A percentile compares a stretch with the other conserved stretches of the same genome.
Conservation (phyloP, 148 eudicot species). For the Camellia japonica region DNA sequence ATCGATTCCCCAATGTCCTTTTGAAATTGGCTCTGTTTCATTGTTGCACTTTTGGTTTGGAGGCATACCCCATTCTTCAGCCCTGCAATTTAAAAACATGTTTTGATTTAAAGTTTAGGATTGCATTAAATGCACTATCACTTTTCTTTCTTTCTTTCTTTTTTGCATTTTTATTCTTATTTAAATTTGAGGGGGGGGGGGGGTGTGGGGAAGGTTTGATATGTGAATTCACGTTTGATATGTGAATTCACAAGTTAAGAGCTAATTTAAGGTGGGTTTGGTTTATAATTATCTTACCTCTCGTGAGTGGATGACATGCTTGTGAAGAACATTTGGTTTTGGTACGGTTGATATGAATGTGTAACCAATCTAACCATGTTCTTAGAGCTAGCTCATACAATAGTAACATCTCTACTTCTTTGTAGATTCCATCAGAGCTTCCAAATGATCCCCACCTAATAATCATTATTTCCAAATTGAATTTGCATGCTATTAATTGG, state of each 20-base stretch:
- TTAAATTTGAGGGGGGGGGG: too few relatives aligned
- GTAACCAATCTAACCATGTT: constrained; percentile 46
- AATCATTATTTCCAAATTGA: not conserved
- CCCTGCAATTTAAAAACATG: not conserved
- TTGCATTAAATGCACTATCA: too few relatives aligned
- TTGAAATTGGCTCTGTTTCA: constrained; percentile 19
- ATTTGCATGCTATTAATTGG: not conserved
- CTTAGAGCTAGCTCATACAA: constrained; percentile 10
- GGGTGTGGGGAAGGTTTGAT: too few relatives aligned
- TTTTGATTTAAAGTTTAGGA: too few relatives aligned
- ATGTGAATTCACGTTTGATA: not conserved
- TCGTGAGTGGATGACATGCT: constrained; percentile 51
- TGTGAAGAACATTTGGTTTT: constrained; percentile 46
- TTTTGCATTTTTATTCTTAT: too few relatives aligned
- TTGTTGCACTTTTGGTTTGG: constrained; percentile 13
- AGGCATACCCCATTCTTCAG: constrained; percentile 2
- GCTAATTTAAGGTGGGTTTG: not conserved
- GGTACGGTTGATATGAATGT: constrained; percentile 40
- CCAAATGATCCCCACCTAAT: constrained; percentile 26
- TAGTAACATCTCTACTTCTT: constrained; percentile 17
- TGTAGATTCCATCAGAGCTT: constrained; percentile 8
- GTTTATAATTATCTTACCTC: constrained; percentile 21
- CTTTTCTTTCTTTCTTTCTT: too few relatives aligned
- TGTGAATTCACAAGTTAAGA: not conserved
- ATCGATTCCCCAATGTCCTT: constrained; percentile 17